These are phyloP conservation scores for Lasiodiplodia hormozganensis DNA, from an alignment of 2,329 filamentous ascomycete genomes.

Conservation along the genomic window DNA sequence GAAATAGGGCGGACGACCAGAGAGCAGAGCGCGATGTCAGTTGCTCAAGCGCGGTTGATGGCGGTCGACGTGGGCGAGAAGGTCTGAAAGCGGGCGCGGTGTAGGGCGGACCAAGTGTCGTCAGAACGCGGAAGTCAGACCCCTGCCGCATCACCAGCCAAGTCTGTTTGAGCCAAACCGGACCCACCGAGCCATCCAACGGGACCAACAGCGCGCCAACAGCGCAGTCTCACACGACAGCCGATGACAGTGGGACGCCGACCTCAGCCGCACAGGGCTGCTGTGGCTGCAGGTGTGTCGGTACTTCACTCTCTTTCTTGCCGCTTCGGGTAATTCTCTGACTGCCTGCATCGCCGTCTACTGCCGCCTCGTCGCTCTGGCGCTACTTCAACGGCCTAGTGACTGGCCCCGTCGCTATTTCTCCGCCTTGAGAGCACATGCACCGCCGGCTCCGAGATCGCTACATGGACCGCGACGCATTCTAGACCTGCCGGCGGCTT, in stretches of 20 bases:
- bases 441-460: background rate
- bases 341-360: constrained; percentile 8
- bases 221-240: background rate
- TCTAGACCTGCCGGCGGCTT: background rate
- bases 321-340: constrained; percentile 2
- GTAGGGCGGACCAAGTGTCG: background rate
- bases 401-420: background rate
- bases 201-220: background rate
- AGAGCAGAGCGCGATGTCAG: background rate
- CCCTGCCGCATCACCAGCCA: constrained; percentile 8
- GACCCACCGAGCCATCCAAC: background rate
- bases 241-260: too few species aligned
- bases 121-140: constrained; percentile 1
- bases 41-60: too few species aligned
- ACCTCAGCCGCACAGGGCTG: background rate
- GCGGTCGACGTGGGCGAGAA: background rate
- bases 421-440: background rate
- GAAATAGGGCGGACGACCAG: background rate
- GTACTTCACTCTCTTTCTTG: background rate
- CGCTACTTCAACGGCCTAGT: background rate
- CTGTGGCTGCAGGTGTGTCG: background rate
- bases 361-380: background rate
- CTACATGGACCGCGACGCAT: background rate
- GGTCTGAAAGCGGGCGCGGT: background rate
- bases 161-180: background rate